These are phyloP conservation scores for Salicornia ramosissima DNA, from an alignment of 148 eudicot genomes.

Conservation along the genomic window DNA sequence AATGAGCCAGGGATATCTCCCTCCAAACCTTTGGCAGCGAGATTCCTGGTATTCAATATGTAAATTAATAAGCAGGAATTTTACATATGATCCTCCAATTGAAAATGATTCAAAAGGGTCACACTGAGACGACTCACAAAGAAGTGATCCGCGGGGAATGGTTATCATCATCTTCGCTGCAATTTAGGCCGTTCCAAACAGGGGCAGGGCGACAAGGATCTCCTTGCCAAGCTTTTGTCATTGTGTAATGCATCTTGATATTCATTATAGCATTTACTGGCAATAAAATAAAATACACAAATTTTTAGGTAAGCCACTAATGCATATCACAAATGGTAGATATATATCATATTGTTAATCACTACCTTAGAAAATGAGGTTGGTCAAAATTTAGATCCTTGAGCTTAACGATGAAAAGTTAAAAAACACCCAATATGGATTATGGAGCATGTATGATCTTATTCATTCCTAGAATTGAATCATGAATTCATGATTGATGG, in stretches of 20 bases:
- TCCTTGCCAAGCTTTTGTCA: conserved; percentile 23
- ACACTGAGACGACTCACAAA: conserved; percentile 8
- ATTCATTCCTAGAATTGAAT: too few species aligned
- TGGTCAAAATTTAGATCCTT: too few species aligned
- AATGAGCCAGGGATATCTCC: conserved; percentile 16
- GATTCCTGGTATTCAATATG: neutral
- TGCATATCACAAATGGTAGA: neutral
- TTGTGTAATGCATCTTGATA: conserved; percentile 9
- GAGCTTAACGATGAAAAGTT: too few species aligned
- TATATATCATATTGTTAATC: too few species aligned
- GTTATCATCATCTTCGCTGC: neutral
- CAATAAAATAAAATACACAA: neutral
- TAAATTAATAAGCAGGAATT: neutral
- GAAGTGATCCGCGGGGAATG: conserved; percentile 1
- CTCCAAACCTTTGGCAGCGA: neutral
- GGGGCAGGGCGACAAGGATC: conserved; percentile 22
- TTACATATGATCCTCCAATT: neutral
- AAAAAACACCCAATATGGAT: too few species aligned
- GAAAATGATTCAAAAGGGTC: neutral
- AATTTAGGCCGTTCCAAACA: conserved; percentile 16
- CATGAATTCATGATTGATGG: too few species aligned
- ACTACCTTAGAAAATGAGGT: too few species aligned
- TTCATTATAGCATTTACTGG: conserved; percentile 17
- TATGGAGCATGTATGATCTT: too few species aligned
- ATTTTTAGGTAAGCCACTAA: neutral